A percentile compares a stretch with the other conserved stretches of the same genome.
These are phyloP conservation scores for Phytophthora kernoviae DNA, from an alignment of 352 stramenopile genomes.

Conservation along the genomic window DNA sequence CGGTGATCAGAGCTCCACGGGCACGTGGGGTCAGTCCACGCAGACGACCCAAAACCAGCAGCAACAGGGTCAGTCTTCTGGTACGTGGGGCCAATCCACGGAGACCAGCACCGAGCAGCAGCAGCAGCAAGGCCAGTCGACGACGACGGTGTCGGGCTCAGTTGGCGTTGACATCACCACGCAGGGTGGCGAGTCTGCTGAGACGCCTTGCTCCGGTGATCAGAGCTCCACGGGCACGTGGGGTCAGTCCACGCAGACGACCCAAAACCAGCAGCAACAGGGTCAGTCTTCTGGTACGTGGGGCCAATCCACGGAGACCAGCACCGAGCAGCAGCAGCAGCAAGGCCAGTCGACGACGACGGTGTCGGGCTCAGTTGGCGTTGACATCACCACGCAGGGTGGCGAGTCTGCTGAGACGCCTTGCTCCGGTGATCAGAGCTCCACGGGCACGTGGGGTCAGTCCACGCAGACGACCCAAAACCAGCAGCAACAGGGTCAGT, in stretches of 20 bases:
- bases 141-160: conserved; percentile 4
- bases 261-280: neutral
- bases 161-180: conserved; percentile 7
- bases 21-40: conserved; percentile 12
- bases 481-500: neutral
- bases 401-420: conserved; percentile 9
- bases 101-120: neutral
- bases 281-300: neutral
- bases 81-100: conserved; percentile 6
- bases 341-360: conserved; percentile 2
- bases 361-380: conserved; percentile 4
- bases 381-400: conserved; percentile 9
- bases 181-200: conserved; percentile 6
- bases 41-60: conserved; percentile 9
- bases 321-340: neutral
- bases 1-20: conserved; percentile 17
- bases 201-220: conserved; percentile 8
- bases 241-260: conserved; percentile 5
- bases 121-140: conserved; percentile 4
- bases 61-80: conserved; percentile 9
- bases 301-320: neutral
- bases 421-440: conserved; percentile 7
- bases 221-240: conserved; percentile 7
- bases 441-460: conserved; percentile 8
- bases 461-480: conserved; percentile 1